Evolutionary conservation across 441 rosid species (phyloP), one percentile per base, ranked within the genome.

Genomic region (Cnidoscolus chayamansa): DNA sequence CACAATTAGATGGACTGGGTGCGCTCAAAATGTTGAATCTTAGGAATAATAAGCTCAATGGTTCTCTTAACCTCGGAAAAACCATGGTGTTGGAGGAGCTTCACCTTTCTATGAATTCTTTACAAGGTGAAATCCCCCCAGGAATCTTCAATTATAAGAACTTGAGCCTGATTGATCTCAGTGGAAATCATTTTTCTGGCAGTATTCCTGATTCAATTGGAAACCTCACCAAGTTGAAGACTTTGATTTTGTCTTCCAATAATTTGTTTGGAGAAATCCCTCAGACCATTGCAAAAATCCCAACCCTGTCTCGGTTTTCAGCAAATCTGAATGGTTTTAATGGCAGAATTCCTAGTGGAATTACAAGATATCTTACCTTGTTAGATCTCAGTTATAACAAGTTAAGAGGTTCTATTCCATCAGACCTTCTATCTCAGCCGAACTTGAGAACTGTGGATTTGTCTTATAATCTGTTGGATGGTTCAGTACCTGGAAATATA

Each of bases 361-460:
- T 86, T 74, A 85, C 92, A 30, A 81, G 15, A 15, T 31, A 51
- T 75, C 76, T 93, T 31, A 72, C 3, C 59, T 51, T 40, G 56
- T 78, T 87, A 66, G 94, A 90, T 77, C 90, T 93, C 61, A 87
- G 96, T 81, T 86, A 75, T 74, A 87, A 87, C 79, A n/a, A 17
- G 0, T 65, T 90, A 62, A 56, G 3, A 0, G 97, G 91, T 40
- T 12, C 50, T 2, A 82, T 93, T 70, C 91, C 93, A 30, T 48
- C 19, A 45, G 84, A 86, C 19, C 76, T 93, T 64, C 74, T 93
- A 32, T 79, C 83, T 0, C 77, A 13, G 37, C 16, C 32, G 17
- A 75, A 69, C 1, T 83, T 93, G 64, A 56, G 63, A 71, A 57
- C 56, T 15, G 82, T 90, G 58, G 89, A 91, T 83, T 72, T 93